phyloP scores from a whole-genome alignment of 2,329 filamentous ascomycete species.

The Rosellinia necatrix region DNA sequence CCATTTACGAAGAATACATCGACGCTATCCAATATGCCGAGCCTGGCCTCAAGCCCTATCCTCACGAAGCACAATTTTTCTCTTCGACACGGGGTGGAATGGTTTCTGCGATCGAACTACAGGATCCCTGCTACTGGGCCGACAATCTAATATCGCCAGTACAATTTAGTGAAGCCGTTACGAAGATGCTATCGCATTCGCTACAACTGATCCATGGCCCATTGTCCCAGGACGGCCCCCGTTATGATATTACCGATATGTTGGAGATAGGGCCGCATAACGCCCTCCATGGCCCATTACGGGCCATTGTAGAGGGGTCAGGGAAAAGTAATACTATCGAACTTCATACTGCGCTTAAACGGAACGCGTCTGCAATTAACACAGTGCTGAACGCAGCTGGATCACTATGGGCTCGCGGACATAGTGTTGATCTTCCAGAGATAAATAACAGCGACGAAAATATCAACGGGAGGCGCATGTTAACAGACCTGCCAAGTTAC shows the following conservation, averaged over 20 bases:
- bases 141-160: conserved; percentile 28
- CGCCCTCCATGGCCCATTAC: conserved; percentile 41
- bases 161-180: conserved; percentile 25
- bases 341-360: conserved; percentile 24
- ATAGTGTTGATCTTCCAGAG: conserved; percentile 11
- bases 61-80: conserved; percentile 21
- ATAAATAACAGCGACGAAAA: conserved; percentile 1
- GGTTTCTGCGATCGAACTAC: conserved; percentile 17
- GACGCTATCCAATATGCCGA: conserved; percentile 15
- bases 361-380: conserved; percentile 16
- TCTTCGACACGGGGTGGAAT: conserved; percentile 21
- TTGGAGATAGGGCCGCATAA: conserved; percentile 37
- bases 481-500: conserved; percentile 34
- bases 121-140: conserved; percentile 42
- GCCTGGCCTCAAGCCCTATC: conserved; percentile 10
- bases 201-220: not conserved
- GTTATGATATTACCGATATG: conserved; percentile 19
- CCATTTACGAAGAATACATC: conserved; percentile 35
- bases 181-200: conserved; percentile 8
- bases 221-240: not conserved
- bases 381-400: conserved; percentile 21
- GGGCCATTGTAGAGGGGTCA: conserved; percentile 7
- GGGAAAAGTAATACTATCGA: conserved; percentile 5
- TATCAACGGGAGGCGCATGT: conserved; percentile 9
- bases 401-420: conserved; percentile 25